A percentile compares a stretch with the other conserved stretches of the same genome.
phyloP scores from a whole-genome alignment of 257 asterid genomes.

The Prunella vulgaris region DNA sequence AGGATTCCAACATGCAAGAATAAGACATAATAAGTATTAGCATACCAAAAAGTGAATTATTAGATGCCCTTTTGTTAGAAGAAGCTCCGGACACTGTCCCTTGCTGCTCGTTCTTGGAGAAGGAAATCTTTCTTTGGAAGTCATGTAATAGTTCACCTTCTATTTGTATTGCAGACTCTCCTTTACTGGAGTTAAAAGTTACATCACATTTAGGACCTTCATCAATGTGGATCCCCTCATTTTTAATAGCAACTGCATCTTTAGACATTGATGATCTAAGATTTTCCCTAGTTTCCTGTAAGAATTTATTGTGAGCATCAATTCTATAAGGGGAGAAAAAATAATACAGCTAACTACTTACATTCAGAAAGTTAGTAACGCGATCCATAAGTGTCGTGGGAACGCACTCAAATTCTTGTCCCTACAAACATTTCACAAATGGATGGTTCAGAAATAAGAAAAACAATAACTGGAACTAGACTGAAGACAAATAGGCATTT shows the following conservation, averaged over 20 bases:
- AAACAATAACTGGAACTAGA: constrained; percentile 1
- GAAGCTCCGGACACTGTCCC: constrained; percentile 30
- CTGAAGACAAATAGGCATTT: neutral
- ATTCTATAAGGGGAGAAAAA: neutral
- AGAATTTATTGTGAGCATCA: constrained; percentile 28
- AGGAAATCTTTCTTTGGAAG: constrained; percentile 77
- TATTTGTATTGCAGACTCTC: constrained; percentile 22
- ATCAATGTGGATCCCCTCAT: constrained; percentile 47
- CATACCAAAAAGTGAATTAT: constrained; percentile 54
- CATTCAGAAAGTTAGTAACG: constrained; percentile 71
- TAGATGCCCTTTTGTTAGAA: constrained; percentile 33
- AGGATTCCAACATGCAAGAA: constrained; percentile 13
- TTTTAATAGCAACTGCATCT: constrained; percentile 73
- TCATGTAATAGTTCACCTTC: constrained; percentile 44
- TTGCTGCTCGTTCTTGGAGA: constrained; percentile 57
- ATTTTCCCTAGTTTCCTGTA: constrained; percentile 71
- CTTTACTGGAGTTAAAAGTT: constrained; percentile 28
- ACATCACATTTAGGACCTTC: constrained; percentile 31
- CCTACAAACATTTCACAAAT: constrained; percentile 37
- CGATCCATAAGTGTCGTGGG: constrained; percentile 79
- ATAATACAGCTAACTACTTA: constrained; percentile 34
- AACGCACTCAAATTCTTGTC: constrained; percentile 77
- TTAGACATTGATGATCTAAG: constrained; percentile 89
- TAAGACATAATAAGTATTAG: constrained; percentile 10
- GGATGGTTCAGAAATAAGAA: constrained; percentile 14